Evolutionary conservation across 1,284 basidiomycete genomes (phyloP).

Genomic region (Austroboletus niveus): DNA sequence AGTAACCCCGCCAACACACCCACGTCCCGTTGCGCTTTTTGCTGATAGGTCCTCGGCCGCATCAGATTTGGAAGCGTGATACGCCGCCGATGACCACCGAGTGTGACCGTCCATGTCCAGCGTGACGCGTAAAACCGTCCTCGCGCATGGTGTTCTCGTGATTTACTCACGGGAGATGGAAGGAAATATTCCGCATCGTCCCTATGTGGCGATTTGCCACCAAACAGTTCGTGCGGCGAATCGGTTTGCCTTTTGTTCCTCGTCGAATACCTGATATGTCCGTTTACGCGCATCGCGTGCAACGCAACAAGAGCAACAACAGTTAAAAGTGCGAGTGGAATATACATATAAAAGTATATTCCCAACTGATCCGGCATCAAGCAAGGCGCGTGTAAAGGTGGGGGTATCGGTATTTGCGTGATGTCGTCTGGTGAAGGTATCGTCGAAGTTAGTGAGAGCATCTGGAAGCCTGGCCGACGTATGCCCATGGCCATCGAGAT

Average conservation of each 20-base stretch:
- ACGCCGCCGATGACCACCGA: slow-evolving; percentile 28
- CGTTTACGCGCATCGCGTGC: slow-evolving; percentile 28
- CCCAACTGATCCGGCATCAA: slow-evolving; percentile 66
- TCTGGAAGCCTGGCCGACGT: slow-evolving; percentile 77
- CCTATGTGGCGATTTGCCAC: neutral
- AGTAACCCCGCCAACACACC: slow-evolving; percentile 33
- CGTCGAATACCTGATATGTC: slow-evolving; percentile 4
- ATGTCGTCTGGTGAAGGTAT: slow-evolving; percentile 25
- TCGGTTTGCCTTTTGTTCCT: slow-evolving; percentile 11
- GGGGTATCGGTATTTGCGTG: slow-evolving; percentile 24
- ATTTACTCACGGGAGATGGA: slow-evolving; percentile 14
- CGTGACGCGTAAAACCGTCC: slow-evolving; percentile 15
- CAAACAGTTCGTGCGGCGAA: slow-evolving; percentile 9
- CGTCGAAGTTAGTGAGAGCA: slow-evolving; percentile 69
- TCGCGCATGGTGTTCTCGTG: slow-evolving; percentile 10
- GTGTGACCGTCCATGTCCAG: slow-evolving; percentile 27
- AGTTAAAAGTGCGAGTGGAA: slow-evolving; percentile 45
- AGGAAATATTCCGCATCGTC: slow-evolving; percentile 12
- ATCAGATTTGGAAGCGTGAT: slow-evolving; percentile 26
- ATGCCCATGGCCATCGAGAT: slow-evolving; percentile 82
- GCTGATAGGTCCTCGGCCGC: slow-evolving; percentile 1
- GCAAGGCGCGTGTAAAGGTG: slow-evolving; percentile 53
- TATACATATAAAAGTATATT: slow-evolving; percentile 60
- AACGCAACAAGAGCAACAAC: slow-evolving; percentile 38
- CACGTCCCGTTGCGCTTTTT: slow-evolving; percentile 15